Percentiles rank a stretch among this genome's conserved stretches.
Conservation (phyloP, 2,329 filamentous ascomycete species). For the Pseudopyricularia cyperi region DNA sequence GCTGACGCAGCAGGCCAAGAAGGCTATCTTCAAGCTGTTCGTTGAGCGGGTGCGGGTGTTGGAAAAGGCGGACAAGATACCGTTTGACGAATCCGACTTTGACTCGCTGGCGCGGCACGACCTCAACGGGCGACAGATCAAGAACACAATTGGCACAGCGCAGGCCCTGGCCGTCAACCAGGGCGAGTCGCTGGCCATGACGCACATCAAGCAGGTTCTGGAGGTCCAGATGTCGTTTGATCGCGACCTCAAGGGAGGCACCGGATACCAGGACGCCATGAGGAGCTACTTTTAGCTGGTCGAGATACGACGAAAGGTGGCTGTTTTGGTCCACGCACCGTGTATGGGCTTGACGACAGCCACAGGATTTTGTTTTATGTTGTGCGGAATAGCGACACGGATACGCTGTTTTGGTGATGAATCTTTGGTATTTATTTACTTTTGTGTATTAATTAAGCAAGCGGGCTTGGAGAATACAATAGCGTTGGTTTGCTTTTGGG, state of each 20-base stretch:
- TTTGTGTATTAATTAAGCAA: no score
- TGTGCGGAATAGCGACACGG: no score
- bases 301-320: neutral
- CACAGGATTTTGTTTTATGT: no score
- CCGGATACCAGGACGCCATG: slow-evolving; percentile 75
- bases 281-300: slow-evolving; percentile 51
- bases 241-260: slow-evolving; percentile 67
- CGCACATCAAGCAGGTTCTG: slow-evolving; percentile 70
- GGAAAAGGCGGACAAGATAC: slow-evolving; percentile 45
- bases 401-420: no score
- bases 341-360: no score
- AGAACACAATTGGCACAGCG: slow-evolving; percentile 74
- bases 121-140: slow-evolving; percentile 58
- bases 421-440: no score
- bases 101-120: slow-evolving; percentile 53
- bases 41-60: slow-evolving; percentile 57
- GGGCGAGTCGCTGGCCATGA: slow-evolving; percentile 57
- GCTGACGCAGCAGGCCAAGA: slow-evolving; percentile 58
- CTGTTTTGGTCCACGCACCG: no score
- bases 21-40: slow-evolving; percentile 74
- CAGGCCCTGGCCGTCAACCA: slow-evolving; percentile 74
- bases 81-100: slow-evolving; percentile 55
- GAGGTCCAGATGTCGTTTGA: slow-evolving; percentile 76
- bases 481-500: no score
- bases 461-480: no score